A percentile compares a stretch with the other conserved stretches of the same genome.
These are phyloP conservation scores for Fusarium sp. DNA, from an alignment of 2,329 filamentous ascomycete species.

Conservation along the genomic window DNA sequence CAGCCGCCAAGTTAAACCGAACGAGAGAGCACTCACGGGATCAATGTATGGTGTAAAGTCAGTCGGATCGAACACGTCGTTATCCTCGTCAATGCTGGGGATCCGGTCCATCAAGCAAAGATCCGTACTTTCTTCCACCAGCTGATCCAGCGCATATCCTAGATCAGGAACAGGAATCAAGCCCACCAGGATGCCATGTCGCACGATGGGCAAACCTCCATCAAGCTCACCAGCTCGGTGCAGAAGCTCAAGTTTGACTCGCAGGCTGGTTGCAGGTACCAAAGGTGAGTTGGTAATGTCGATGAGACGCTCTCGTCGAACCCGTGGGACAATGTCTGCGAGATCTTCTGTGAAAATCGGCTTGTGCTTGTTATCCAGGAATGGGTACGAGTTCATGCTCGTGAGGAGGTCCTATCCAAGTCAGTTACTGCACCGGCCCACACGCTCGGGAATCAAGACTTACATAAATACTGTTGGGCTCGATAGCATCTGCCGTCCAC, in stretches of 20 bases:
- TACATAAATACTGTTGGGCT: slow-evolving; percentile 93
- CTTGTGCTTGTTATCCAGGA: slow-evolving; percentile 95
- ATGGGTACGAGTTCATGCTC: slow-evolving; percentile 97
- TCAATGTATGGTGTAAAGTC: slow-evolving; percentile 95
- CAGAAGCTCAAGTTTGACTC: slow-evolving; percentile 82
- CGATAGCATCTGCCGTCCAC: slow-evolving; percentile 96
- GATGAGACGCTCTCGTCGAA: slow-evolving; percentile 82
- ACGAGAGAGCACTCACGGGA: slow-evolving; percentile 65
- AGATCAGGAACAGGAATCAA: slow-evolving; percentile 94
- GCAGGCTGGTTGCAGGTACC: slow-evolving; percentile 80
- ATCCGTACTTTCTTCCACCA: slow-evolving; percentile 78
- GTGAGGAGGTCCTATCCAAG: slow-evolving; percentile 80
- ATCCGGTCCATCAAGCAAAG: slow-evolving; percentile 86
- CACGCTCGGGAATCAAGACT: slow-evolving; percentile 44
- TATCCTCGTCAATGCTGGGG: slow-evolving; percentile 71
- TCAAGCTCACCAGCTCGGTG: slow-evolving; percentile 91
- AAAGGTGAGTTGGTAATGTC: slow-evolving; percentile 88
- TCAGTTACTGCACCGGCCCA: slow-evolving; percentile 17
- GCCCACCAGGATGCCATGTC: slow-evolving; percentile 83
- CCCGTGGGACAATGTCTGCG: slow-evolving; percentile 83
- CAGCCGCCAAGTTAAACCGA: neutral
- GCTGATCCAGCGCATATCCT: slow-evolving; percentile 88
- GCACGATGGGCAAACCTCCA: slow-evolving; percentile 88
- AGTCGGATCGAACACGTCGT: slow-evolving; percentile 74
- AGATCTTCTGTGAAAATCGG: slow-evolving; percentile 91